Evolutionary conservation across 1,284 basidiomycete species (phyloP).

Genomic region (Coniferiporia sulphurascens): DNA sequence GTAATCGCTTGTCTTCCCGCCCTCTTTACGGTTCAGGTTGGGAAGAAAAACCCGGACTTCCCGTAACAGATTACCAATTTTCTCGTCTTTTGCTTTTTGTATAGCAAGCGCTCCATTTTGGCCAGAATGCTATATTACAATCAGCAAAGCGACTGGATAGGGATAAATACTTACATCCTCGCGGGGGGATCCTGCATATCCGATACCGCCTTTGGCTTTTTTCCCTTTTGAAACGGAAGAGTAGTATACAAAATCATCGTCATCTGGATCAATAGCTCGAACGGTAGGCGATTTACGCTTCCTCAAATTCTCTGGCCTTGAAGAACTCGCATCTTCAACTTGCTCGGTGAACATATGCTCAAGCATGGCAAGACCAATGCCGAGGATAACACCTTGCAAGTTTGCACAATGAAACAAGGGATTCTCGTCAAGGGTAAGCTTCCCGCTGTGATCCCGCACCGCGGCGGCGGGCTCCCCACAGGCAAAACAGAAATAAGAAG

Average conservation of each 20-base stretch:
- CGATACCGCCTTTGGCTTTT: conserved; percentile 71
- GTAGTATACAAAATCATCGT: conserved; percentile 43
- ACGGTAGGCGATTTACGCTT: conserved; percentile 28
- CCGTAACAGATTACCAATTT: conserved; percentile 60
- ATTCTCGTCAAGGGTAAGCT: conserved; percentile 40
- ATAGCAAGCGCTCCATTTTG: conserved; percentile 67
- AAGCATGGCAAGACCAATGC: conserved; percentile 77
- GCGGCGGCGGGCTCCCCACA: conserved; percentile 68
- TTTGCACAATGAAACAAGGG: conserved; percentile 83
- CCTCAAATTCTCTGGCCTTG: conserved; percentile 25
- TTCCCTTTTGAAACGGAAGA: conserved; percentile 41
- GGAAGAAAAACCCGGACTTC: conserved; percentile 77
- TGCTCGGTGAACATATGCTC: conserved; percentile 66
- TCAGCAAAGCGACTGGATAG: conserved; percentile 2
- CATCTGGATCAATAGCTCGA: conserved; percentile 47
- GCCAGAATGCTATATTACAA: conserved; percentile 57
- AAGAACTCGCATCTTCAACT: conserved; percentile 31
- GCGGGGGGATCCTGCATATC: conserved; percentile 73
- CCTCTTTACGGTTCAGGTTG: conserved; percentile 63
- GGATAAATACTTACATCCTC: conserved; percentile 69
- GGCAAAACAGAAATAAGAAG: conserved; percentile 70
- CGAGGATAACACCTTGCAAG: conserved; percentile 81
- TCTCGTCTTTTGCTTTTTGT: conserved; percentile 70
- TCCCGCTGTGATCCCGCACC: conserved; percentile 38
- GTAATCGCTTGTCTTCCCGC: conserved; percentile 78